Evolutionary conservation across 345 rosid genomes (phyloP).

Genomic region (Bruguiera sexangula): DNA sequence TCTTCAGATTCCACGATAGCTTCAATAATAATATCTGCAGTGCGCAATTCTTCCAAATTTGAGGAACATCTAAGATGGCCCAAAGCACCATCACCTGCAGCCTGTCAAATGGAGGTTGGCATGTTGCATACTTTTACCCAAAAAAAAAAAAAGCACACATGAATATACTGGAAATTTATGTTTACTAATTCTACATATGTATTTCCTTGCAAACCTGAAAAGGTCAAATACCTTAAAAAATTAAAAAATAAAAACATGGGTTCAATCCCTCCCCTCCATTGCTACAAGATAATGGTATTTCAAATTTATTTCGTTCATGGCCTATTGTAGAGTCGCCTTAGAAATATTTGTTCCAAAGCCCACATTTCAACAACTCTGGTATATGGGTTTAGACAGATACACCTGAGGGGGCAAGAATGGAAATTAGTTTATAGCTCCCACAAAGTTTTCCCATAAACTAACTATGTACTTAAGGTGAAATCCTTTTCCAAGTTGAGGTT

Average conservation of each 20-base stretch:
- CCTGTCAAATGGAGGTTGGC: constrained; percentile 34
- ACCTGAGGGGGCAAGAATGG: background rate
- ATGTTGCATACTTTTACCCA: too few relatives aligned
- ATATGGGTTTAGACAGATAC: too few relatives aligned
- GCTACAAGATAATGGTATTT: background rate
- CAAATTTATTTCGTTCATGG: background rate
- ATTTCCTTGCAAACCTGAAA: too few relatives aligned
- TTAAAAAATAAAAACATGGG: background rate
- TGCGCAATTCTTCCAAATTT: constrained; percentile 49
- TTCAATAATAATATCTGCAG: constrained; percentile 67
- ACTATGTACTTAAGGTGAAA: too few relatives aligned
- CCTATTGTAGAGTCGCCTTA: background rate
- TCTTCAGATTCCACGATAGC: constrained; percentile 90
- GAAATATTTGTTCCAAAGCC: background rate
- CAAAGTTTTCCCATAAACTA: too few relatives aligned
- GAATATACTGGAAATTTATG: background rate
- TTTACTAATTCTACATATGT: background rate
- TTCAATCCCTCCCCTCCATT: background rate
- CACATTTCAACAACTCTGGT: background rate
- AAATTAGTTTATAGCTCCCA: background rate
- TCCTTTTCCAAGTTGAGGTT: too few relatives aligned
- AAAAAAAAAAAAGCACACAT: background rate
- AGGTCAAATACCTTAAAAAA: background rate
- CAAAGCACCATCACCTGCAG: constrained; percentile 51
- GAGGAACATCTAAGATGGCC: constrained; percentile 55